phyloP scores from a whole-genome alignment of 306 rosid species.

The Astragalus membranaceus region DNA sequence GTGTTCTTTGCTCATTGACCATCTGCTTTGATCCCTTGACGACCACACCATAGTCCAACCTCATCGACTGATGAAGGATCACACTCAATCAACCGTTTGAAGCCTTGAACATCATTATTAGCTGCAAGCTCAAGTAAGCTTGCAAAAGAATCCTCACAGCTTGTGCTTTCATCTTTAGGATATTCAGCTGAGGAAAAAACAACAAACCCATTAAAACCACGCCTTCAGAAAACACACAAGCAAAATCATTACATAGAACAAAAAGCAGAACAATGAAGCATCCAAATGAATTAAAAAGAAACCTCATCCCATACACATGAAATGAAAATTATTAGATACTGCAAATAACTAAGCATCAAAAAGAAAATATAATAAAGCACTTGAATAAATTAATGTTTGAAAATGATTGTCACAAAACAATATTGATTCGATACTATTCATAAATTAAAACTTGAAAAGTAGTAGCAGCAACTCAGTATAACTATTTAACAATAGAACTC shows the following conservation, averaged over 20 bases:
- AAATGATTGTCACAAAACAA: too few species aligned
- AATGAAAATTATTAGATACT: background rate
- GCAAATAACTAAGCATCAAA: slow-evolving; percentile 4
- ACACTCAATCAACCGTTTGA: slow-evolving; percentile 51
- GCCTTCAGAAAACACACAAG: background rate
- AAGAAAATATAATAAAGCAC: too few species aligned
- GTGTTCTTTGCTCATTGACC: slow-evolving; percentile 75
- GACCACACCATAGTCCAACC: slow-evolving; percentile 83
- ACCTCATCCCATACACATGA: background rate
- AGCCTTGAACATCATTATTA: slow-evolving; percentile 64
- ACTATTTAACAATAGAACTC: too few species aligned
- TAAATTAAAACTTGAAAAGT: too few species aligned
- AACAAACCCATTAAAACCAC: too few species aligned
- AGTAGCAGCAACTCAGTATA: too few species aligned
- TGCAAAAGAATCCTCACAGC: slow-evolving; percentile 66
- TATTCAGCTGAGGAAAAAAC: slow-evolving; percentile 28
- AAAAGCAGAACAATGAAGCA: background rate
- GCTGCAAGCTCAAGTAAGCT: slow-evolving; percentile 88
- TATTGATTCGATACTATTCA: too few species aligned
- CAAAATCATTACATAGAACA: background rate
- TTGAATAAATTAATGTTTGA: too few species aligned
- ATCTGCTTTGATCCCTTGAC: slow-evolving; percentile 82
- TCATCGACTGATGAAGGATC: slow-evolving; percentile 72
- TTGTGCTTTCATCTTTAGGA: slow-evolving; percentile 45
- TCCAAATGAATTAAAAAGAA: background rate